Evolutionary conservation across 495 filamentous ascomycete genomes (phyloP).

Genomic region (Hypoxylon intermedium): DNA sequence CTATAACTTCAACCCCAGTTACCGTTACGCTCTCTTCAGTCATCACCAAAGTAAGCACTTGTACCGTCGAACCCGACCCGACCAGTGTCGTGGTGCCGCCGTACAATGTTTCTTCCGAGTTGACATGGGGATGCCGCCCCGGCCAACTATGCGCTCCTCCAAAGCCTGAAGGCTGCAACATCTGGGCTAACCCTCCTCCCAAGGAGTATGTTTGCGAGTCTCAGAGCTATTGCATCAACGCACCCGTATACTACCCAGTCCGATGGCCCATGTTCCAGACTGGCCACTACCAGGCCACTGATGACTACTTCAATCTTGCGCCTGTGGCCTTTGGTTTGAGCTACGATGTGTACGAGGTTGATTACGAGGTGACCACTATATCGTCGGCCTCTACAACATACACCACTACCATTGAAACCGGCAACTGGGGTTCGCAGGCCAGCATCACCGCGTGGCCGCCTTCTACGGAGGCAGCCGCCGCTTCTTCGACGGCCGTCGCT

Average conservation of each 20-base stretch:
- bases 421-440: slow-evolving; percentile 56
- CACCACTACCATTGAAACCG: slow-evolving; percentile 48
- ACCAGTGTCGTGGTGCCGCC: slow-evolving; percentile 8
- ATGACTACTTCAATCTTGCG: slow-evolving; percentile 69
- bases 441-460: slow-evolving; percentile 48
- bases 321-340: slow-evolving; percentile 68
- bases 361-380: slow-evolving; percentile 5
- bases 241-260: slow-evolving; percentile 49
- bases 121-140: slow-evolving; percentile 67
- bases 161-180: slow-evolving; percentile 56
- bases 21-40: slow-evolving; percentile 43
- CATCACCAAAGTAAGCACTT: slow-evolving; percentile 42
- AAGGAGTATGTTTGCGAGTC: slow-evolving; percentile 59
- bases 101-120: slow-evolving; percentile 42
- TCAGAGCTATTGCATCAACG: slow-evolving; percentile 59
- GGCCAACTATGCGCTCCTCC: slow-evolving; percentile 65
- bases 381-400: slow-evolving; percentile 33
- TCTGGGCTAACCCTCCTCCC: slow-evolving; percentile 62
- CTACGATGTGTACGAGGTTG: slow-evolving; percentile 63
- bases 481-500: slow-evolving; percentile 13
- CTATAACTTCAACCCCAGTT: slow-evolving; percentile 41
- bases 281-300: slow-evolving; percentile 57
- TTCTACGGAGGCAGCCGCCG: slow-evolving; percentile 23
- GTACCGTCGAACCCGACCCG: slow-evolving; percentile 39
- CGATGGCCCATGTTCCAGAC: slow-evolving; percentile 54